Evolutionary conservation across 2,329 filamentous ascomycete species (phyloP).

Genomic region (Macrophomina pseudophaseolina): DNA sequence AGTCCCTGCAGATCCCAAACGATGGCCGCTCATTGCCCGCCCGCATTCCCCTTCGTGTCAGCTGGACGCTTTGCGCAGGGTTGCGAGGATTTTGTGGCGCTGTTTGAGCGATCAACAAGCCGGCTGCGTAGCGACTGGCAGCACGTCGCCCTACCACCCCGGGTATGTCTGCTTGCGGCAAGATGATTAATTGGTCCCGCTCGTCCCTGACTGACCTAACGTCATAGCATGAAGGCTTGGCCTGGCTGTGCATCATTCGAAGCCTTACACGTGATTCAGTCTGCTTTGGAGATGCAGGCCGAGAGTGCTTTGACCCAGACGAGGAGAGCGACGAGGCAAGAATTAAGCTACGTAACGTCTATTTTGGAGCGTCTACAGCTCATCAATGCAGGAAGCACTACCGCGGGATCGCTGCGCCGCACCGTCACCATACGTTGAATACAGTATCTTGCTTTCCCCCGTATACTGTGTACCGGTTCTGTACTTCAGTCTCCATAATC

Average conservation of each 20-base stretch:
- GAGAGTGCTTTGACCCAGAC: slow-evolving; percentile 3
- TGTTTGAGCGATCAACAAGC: slow-evolving; percentile 30
- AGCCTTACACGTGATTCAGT: background rate
- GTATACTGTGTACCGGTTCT: slow-evolving; percentile 53
- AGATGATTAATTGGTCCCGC: background rate
- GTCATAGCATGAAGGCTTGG: slow-evolving; percentile 7
- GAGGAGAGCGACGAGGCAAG: slow-evolving; percentile 26
- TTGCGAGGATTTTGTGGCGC: slow-evolving; percentile 32
- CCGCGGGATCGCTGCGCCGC: background rate
- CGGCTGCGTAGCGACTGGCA: slow-evolving; percentile 34
- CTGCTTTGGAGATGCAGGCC: background rate
- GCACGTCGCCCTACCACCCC: slow-evolving; percentile 27
- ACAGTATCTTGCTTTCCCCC: slow-evolving; percentile 51
- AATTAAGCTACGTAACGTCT: background rate
- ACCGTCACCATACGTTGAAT: slow-evolving; percentile 31
- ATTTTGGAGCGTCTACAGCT: background rate
- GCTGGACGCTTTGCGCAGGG: slow-evolving; percentile 37
- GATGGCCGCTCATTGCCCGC: background rate
- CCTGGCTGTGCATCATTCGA: slow-evolving; percentile 20
- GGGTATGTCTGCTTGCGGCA: slow-evolving; percentile 8
- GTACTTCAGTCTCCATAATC: slow-evolving; percentile 42
- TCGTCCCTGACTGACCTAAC: background rate
- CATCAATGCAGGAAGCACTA: slow-evolving; percentile 32
- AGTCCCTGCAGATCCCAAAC: slow-evolving; percentile 12
- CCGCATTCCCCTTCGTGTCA: slow-evolving; percentile 24